Percentiles rank a stretch among this genome's conserved stretches.
Conservation (phyloP, 441 rosid genomes). For the Erodium trifolium region DNA sequence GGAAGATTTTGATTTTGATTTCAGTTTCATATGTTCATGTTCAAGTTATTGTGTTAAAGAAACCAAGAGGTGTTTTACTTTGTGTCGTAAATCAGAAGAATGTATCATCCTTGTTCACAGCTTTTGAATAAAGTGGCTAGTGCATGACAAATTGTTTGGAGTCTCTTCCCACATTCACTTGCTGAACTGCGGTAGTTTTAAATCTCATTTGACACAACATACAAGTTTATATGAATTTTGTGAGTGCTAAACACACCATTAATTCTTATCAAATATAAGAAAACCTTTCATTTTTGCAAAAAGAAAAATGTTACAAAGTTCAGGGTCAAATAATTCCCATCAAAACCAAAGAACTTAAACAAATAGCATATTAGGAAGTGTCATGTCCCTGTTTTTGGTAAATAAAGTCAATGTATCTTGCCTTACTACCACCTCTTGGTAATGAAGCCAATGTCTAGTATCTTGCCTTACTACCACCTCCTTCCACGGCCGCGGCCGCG, state of each 20-base stretch:
- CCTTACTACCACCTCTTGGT: neutral
- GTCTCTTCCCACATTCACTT: too few relatives aligned
- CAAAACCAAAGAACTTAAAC: neutral
- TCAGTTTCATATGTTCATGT: neutral
- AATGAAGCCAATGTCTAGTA: neutral
- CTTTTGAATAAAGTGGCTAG: too few relatives aligned
- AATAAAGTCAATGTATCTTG: neutral
- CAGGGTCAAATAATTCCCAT: too few relatives aligned
- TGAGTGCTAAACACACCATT: too few relatives aligned
- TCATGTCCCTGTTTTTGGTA: neutral
- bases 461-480: neutral
- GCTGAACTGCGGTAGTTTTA: too few relatives aligned
- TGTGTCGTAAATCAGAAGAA: too few relatives aligned
- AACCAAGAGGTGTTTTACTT: too few relatives aligned
- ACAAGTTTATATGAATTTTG: too few relatives aligned
- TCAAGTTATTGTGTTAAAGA: too few relatives aligned
- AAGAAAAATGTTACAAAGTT: neutral
- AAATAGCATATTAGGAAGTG: neutral
- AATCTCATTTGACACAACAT: neutral
- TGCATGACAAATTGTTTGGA: too few relatives aligned
- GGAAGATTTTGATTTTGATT: neutral
- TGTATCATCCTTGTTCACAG: too few relatives aligned
- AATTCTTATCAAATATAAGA: too few relatives aligned
- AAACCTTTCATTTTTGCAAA: neutral
- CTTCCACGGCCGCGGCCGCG: slow-evolving; percentile 23